These are phyloP conservation scores for Leccinum incarnatum DNA, from an alignment of 768 basidiomycete species.

Conservation along the genomic window DNA sequence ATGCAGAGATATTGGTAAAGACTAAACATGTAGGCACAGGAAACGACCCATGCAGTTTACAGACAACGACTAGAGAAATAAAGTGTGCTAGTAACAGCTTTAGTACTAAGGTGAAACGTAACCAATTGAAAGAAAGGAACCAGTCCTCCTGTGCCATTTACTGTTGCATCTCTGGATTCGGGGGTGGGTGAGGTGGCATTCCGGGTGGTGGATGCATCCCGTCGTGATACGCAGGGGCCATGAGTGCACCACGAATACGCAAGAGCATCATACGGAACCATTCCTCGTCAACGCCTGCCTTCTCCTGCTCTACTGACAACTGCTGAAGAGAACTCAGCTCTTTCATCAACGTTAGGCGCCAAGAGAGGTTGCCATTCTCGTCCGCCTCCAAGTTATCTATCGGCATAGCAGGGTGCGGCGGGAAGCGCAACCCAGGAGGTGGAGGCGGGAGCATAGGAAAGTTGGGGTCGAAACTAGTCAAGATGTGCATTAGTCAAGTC, in stretches of 20 bases:
- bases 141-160: constrained; percentile 3
- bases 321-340: constrained; percentile 74
- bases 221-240: constrained; percentile 45
- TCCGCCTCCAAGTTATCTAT: constrained; percentile 74
- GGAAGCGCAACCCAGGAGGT: constrained; percentile 57
- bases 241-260: constrained; percentile 69
- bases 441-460: constrained; percentile 61
- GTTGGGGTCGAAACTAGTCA: constrained; percentile 66
- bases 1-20: neutral
- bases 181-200: constrained; percentile 36
- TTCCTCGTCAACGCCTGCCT: constrained; percentile 74
- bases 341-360: constrained; percentile 78
- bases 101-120: constrained; percentile 5
- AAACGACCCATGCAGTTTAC: constrained; percentile 1
- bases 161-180: constrained; percentile 34
- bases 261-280: constrained; percentile 87
- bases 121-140: neutral
- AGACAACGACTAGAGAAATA: constrained; percentile 1
- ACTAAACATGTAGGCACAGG: neutral
- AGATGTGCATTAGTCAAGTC: constrained; percentile 9
- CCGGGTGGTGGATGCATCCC: constrained; percentile 38
- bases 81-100: neutral
- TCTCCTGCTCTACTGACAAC: constrained; percentile 79
- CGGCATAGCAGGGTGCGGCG: constrained; percentile 52
- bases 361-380: constrained; percentile 76